A percentile compares a stretch with the other conserved stretches of the same genome.
phyloP scores from a whole-genome alignment of 2,329 filamentous ascomycete species.

The Gnomoniopsis smithogilvyi region DNA sequence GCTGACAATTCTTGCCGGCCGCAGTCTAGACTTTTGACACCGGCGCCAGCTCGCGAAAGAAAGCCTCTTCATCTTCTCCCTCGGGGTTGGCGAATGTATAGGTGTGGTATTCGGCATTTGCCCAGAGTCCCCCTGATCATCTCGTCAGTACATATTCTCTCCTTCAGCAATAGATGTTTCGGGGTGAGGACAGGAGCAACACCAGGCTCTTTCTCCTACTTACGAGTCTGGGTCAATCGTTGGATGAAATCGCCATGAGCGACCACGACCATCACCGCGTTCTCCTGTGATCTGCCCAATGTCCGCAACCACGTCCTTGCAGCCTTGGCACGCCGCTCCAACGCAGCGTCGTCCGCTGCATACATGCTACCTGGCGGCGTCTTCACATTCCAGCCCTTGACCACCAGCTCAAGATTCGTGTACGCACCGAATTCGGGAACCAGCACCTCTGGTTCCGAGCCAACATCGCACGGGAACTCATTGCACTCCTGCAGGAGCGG shows the following conservation, averaged over 20 bases:
- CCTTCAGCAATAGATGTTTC: no score
- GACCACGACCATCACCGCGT: constrained; percentile 67
- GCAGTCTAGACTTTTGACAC: constrained; percentile 25
- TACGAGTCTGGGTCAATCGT: constrained; percentile 80
- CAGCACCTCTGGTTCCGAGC: constrained; percentile 55
- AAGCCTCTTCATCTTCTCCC: constrained; percentile 46
- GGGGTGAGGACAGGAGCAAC: not conserved
- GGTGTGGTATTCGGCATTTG: constrained; percentile 69
- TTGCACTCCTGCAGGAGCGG: constrained; percentile 79
- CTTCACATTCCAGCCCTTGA: constrained; percentile 72
- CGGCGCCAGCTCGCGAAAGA: constrained; percentile 45
- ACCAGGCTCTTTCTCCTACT: constrained; percentile 39
- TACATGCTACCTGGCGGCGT: constrained; percentile 35
- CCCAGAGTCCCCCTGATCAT: constrained; percentile 64
- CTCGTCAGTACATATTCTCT: not conserved
- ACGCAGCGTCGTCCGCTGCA: constrained; percentile 45
- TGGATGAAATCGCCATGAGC: constrained; percentile 83
- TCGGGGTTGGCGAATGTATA: constrained; percentile 59
- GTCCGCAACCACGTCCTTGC: constrained; percentile 58
- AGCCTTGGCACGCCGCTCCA: constrained; percentile 58
- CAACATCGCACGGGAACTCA: constrained; percentile 72
- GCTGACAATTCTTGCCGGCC: not conserved
- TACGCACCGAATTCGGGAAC: constrained; percentile 56
- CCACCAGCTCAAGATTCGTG: constrained; percentile 63
- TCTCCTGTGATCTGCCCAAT: constrained; percentile 33